Base-by-base conservation (phyloP, 768 basidiomycete genomes). In the Tylopilus subfusipes region DNA sequence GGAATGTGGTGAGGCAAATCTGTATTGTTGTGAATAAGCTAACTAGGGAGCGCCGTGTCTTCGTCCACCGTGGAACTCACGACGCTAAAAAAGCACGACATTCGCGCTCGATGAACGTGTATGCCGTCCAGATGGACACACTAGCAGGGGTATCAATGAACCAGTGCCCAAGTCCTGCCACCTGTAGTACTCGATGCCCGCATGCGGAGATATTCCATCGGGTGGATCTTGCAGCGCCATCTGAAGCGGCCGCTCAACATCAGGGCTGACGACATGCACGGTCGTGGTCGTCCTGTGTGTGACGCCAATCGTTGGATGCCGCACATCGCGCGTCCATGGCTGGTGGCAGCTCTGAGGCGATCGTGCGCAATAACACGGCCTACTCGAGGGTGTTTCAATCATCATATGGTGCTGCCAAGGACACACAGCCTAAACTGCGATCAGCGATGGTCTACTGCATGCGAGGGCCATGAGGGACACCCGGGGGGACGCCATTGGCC, bases 351-450 rank as follows among this genome's bases (percentile, higher is more conserved):
- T 56, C 33, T 33, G 34, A 48, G 52, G 46, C 19, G 42, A 57
- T 53, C 55, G 49, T 56, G 47, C 46, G 22, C 30, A 22, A 48
- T 10, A n/a, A 34, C 42, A 42, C 52, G 38, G 36, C 19, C 30
- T 10, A 29, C 29, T 51, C 29, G 13, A 53, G 34, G 25, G 45
- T 48, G 51, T 54, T 57, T 50, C 40, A 46, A n/a, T 22, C 46
- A 54, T 51, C 54, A 53, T 42, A 48, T 45, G 42, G 25, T 36
- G 42, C 53, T 44, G 38, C 50, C 44, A 50, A 44, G 49, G 9
- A 3, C 21, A 54, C 66, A 57, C 57, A 56, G 64, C 66, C 59
- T 21, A 48, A 18, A 36, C 19, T 42, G 44, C 43, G 52, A 56
- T 60, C 57, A 33, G 55, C 27, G 50, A 49, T 11, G 39, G 27